Evolutionary conservation across 768 basidiomycete genomes (phyloP), one percentile per base, ranked within the genome.

Genomic region (Pisolithus orientalis): DNA sequence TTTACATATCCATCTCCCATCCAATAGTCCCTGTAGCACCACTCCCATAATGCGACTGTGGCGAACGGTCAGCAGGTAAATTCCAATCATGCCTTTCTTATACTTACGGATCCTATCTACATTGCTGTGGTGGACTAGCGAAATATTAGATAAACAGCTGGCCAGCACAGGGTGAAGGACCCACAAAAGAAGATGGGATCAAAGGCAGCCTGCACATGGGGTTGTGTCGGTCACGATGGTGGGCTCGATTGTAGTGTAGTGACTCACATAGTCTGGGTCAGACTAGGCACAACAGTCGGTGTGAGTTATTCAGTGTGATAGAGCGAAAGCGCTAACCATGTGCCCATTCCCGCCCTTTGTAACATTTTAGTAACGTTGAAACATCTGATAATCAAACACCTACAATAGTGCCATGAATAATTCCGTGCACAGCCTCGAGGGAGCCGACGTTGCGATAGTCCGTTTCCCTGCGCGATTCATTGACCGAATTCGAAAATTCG

Each of bases 21-120:
- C 65, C 65, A 67, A 37, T 65, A 63, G 5, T 67, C 53, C 2
- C 49, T 45, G 49, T 66, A 66, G 49, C 56, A 63, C 61, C 66
- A 66, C 16, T 66, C 65, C 65, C 65, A 66, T 44, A 66, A 44
- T 10, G 65, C 65, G 28, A 57, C 65, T 66, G 38, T 13, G 11
- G 4, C 3, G 6, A 5, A 39, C 4, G 6, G 32, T 37, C 48
- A 25, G 34, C 11, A 10, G n/a, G 31, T n/a, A 13, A 34, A n/a
- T 38, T 49, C 3, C 55, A 16, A 4, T 13, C 27, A 31, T 2
- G 14, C n/a, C 7, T 34, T 34, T 11, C 2, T 17, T 14, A 17
- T 17, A 58, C 61, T 9, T 43, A 64, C 63, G n/a, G 25, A 64
- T 39, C 21, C 63, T 60, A 44, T 65, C 63, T 2, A 63, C 55